These are phyloP conservation scores for Stephania yunnanensis DNA, from an alignment of 164 flowering plant species.

Conservation along the genomic window DNA sequence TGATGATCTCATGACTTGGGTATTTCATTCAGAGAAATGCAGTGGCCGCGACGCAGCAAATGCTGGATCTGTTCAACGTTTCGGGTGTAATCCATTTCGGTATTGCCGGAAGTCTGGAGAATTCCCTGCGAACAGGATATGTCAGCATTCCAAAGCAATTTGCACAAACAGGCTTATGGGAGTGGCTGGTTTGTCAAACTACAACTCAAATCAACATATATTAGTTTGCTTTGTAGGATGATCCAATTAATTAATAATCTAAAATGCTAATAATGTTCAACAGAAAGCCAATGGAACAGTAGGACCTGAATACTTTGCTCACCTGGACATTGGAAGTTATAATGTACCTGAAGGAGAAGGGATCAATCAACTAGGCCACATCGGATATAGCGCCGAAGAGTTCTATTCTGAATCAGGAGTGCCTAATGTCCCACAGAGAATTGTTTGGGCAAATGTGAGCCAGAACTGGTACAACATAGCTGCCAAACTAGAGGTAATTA, in stretches of 20 bases:
- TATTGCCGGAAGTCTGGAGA: constrained; percentile 29
- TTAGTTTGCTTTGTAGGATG: no score
- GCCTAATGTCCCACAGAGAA: constrained; percentile 11
- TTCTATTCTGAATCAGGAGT: constrained; percentile 20
- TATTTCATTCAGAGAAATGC: constrained; percentile 29
- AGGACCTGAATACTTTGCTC: constrained; percentile 4
- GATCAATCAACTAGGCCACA: constrained; percentile 23
- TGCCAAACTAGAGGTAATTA: constrained; percentile 24
- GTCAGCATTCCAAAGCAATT: constrained; percentile 26
- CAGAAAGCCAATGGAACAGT: constrained; percentile 23
- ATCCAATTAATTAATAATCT: no score
- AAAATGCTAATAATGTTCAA: not conserved
- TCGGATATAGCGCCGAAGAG: constrained; percentile 21
- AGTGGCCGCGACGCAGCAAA: constrained; percentile 34
- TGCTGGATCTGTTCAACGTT: constrained; percentile 29
- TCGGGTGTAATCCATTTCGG: constrained; percentile 33
- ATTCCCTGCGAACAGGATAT: constrained; percentile 28
- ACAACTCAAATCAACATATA: not conserved
- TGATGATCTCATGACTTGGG: no score
- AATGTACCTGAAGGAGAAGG: constrained; percentile 23
- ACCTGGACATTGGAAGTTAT: constrained; percentile 23
- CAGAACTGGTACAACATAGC: constrained; percentile 27
- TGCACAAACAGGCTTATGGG: constrained; percentile 33
- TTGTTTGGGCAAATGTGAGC: constrained; percentile 22
- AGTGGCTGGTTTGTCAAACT: constrained; percentile 26